Conservation (phyloP, 1,139 yeast genomes). For the Nadsonia commutata region DNA sequence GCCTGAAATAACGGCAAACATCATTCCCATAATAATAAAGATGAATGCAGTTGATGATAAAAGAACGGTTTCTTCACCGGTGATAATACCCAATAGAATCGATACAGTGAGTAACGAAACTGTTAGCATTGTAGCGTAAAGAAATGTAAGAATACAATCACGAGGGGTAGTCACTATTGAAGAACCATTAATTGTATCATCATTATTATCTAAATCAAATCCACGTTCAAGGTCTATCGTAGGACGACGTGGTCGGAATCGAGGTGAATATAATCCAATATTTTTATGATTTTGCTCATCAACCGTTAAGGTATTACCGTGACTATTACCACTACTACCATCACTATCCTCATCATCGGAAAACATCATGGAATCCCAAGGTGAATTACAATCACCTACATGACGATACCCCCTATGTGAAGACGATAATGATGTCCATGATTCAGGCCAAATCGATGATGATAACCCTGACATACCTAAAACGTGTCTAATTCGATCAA, state of each 20-base stretch:
- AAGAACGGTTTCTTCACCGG: constrained; percentile 22
- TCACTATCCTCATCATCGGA: constrained; percentile 10
- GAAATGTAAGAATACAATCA: constrained; percentile 32
- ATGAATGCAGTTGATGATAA: constrained; percentile 15
- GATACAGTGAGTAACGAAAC: constrained; percentile 33
- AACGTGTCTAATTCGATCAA: constrained; percentile 5
- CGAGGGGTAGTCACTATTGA: constrained; percentile 23
- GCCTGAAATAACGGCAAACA: constrained; percentile 25
- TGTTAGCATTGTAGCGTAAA: constrained; percentile 30
- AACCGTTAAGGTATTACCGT: constrained; percentile 6
- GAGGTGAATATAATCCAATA: constrained; percentile 13
- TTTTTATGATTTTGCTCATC: constrained; percentile 7
- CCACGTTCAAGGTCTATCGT: constrained; percentile 6
- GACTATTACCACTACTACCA: constrained; percentile 10
- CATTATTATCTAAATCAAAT: constrained; percentile 3
- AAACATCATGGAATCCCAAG: background rate
- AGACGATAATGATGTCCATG: constrained; percentile 6
- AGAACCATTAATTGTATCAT: constrained; percentile 3
- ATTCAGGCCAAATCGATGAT: constrained; percentile 3
- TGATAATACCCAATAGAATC: constrained; percentile 32
- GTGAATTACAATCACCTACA: background rate
- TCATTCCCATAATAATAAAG: constrained; percentile 19
- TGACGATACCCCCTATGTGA: background rate
- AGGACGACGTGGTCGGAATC: constrained; percentile 10
- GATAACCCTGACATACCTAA: background rate